Conservation (phyloP, 2,329 filamentous ascomycete genomes). For the Trichoderma lentiforme region DNA sequence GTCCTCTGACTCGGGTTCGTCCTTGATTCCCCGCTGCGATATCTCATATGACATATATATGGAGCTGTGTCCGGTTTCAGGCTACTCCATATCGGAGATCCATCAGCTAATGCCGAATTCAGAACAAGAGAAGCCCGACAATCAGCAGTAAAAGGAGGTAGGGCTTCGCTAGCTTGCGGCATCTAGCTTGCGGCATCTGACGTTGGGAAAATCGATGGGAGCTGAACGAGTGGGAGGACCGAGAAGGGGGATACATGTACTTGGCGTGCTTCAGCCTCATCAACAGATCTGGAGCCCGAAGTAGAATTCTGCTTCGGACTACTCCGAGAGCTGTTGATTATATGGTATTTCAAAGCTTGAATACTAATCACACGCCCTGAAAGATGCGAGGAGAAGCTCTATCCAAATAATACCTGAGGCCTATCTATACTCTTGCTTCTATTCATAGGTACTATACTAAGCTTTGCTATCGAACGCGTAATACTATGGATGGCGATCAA, state of each 20-base stretch:
- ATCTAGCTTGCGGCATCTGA: not conserved
- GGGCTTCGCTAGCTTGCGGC: not conserved
- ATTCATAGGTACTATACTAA: not conserved
- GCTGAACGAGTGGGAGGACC: too few relatives aligned
- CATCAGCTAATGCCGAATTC: not conserved
- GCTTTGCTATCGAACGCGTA: not conserved
- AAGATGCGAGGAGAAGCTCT: not conserved
- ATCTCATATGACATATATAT: not conserved
- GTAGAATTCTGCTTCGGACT: not conserved
- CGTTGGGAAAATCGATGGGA: too few relatives aligned
- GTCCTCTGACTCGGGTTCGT: not conserved
- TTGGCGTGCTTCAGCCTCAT: not conserved
- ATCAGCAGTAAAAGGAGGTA: not conserved
- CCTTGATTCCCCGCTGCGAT: not conserved
- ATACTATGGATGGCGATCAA: not conserved
- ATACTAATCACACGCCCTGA: not conserved
- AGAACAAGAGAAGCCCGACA: not conserved
- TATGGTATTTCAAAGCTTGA: not conserved
- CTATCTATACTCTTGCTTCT: not conserved
- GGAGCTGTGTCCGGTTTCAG: not conserved
- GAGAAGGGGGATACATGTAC: too few relatives aligned
- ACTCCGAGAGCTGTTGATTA: not conserved
- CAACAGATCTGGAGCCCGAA: not conserved
- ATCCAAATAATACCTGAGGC: not conserved
- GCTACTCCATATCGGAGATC: not conserved